Percentiles rank a stretch among this genome's conserved stretches.
Conservation (phyloP, 225 moss, liverwort and hornwort species). For the Pseudoscleropodium purum region DNA sequence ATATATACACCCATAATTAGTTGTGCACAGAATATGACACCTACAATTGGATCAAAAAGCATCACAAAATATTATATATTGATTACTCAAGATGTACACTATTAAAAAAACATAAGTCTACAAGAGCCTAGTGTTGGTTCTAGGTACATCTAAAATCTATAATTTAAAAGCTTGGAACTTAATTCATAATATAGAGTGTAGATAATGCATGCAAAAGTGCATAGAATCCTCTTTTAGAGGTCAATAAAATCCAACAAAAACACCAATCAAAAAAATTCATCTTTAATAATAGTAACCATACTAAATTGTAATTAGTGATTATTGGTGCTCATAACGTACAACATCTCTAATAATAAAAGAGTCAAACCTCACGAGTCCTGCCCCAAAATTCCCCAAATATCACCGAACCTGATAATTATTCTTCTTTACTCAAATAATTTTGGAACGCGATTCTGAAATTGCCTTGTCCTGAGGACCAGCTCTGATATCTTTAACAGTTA, state of each 20-base stretch:
- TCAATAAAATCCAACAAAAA: no score
- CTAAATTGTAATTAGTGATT: no score
- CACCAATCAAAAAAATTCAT: no score
- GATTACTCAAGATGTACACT: background rate
- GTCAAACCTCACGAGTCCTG: background rate
- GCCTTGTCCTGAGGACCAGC: background rate
- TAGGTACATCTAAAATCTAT: background rate
- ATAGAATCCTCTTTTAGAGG: background rate
- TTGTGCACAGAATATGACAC: accelerated
- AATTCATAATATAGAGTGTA: no score
- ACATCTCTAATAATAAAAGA: background rate
- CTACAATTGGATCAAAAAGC: background rate
- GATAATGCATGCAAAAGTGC: no score
- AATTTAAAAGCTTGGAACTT: no score
- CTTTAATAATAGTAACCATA: background rate
- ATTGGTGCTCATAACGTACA: background rate
- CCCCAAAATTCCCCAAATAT: background rate
- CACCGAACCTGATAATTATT: background rate
- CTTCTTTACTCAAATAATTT: background rate
- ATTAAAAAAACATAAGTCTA: no score
- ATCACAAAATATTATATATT: background rate
- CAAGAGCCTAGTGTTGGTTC: background rate
- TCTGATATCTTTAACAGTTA: background rate
- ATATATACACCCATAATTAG: background rate
- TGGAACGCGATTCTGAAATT: background rate